Conservation (phyloP, 2,329 filamentous ascomycete genomes). For the Fusarium sp. region DNA sequence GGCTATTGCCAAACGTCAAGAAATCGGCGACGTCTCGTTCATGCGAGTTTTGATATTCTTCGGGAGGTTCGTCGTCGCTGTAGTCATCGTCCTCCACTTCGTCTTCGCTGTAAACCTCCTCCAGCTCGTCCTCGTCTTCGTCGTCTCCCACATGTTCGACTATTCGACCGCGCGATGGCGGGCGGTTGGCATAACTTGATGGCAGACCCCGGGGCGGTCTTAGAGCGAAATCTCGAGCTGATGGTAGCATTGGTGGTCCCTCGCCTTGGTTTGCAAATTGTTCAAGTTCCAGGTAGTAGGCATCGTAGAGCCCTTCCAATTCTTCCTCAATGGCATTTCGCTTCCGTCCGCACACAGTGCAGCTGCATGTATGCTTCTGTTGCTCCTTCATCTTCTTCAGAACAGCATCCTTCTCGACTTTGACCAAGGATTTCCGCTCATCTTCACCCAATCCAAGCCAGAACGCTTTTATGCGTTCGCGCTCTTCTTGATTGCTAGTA, state of each 20-base stretch:
- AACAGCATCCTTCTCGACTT: constrained; percentile 98
- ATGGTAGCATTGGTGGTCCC: constrained; percentile 63
- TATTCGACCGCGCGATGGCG: constrained; percentile 80
- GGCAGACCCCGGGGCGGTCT: constrained; percentile 68
- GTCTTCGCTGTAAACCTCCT: constrained; percentile 60
- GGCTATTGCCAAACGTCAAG: constrained; percentile 96
- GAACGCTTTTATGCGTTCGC: constrained; percentile 97
- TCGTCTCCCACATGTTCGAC: constrained; percentile 71
- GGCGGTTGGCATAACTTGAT: constrained; percentile 70
- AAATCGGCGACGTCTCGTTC: constrained; percentile 83
- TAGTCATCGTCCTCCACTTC: constrained; percentile 69
- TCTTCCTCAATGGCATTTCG: constrained; percentile 98
- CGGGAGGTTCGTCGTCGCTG: constrained; percentile 73
- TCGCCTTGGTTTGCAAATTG: constrained; percentile 91
- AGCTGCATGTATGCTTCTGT: constrained; percentile 98
- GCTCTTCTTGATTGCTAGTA: constrained; percentile 91
- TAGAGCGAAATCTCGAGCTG: constrained; percentile 69
- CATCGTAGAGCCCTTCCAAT: constrained; percentile 95
- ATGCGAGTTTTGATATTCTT: constrained; percentile 72
- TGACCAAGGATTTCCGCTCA: constrained; percentile 93
- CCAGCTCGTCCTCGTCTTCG: constrained; percentile 66
- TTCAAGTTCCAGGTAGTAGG: constrained; percentile 97
- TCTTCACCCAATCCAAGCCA: constrained; percentile 96
- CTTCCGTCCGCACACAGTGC: constrained; percentile 95
- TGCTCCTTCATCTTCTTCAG: constrained; percentile 99